Evolutionary conservation across 257 asterid species (phyloP).

Genomic region (Penstemon barbatus): DNA sequence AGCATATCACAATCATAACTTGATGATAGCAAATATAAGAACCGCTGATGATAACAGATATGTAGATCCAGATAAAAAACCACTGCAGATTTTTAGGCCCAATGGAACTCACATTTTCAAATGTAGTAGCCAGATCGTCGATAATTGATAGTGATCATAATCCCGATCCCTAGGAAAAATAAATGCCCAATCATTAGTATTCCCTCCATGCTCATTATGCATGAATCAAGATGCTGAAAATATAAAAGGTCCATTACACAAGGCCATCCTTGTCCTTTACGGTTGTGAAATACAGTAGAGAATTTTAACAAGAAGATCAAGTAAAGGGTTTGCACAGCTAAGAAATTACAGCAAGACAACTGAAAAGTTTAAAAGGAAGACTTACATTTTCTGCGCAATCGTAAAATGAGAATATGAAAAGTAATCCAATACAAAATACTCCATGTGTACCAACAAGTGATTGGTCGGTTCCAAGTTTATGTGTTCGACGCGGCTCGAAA

Average conservation of each 20-base stretch:
- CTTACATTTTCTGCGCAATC: not conserved
- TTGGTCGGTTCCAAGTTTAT: no score
- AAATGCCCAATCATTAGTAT: slow-evolving; percentile 9
- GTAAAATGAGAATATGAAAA: not conserved
- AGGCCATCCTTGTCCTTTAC: slow-evolving; percentile 1
- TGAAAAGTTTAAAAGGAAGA: not conserved
- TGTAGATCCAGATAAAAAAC: slow-evolving; percentile 6
- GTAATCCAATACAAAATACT: no score
- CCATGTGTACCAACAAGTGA: no score
- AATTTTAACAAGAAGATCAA: not conserved
- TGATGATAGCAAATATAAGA: no score
- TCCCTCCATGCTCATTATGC: slow-evolving; percentile 1
- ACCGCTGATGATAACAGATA: no score
- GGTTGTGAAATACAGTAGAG: not conserved
- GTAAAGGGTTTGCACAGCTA: not conserved
- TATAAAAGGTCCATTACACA: not conserved
- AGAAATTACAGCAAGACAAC: not conserved
- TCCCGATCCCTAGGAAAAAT: slow-evolving; percentile 58
- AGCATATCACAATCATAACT: no score
- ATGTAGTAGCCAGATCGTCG: slow-evolving; percentile 43
- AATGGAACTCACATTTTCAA: slow-evolving; percentile 21
- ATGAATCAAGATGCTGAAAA: not conserved
- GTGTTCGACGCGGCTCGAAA: no score
- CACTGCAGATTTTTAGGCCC: slow-evolving; percentile 1
- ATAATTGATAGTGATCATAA: slow-evolving; percentile 70